Conservation (phyloP, 805 yeast genomes). For the Yarrowia osloensis region DNA sequence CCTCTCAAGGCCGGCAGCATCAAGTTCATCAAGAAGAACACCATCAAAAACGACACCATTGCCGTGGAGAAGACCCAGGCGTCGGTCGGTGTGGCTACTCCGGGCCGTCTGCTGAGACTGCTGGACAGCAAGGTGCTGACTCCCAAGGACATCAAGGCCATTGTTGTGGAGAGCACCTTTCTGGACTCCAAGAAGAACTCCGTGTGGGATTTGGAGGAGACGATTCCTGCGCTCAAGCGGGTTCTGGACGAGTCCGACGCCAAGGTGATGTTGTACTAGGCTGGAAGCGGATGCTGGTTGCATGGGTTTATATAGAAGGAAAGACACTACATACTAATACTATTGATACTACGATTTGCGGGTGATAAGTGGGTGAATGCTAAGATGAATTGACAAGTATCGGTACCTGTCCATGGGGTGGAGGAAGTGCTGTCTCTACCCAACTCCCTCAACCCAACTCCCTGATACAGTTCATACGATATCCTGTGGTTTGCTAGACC, state of each 20-base stretch:
- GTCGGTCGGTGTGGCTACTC: slow-evolving; percentile 61
- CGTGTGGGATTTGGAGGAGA: slow-evolving; percentile 54
- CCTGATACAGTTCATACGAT: no score
- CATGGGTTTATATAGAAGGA: not conserved
- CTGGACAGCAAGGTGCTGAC: slow-evolving; percentile 49
- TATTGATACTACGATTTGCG: not conserved
- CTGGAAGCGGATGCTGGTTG: no score
- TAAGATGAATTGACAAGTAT: no score
- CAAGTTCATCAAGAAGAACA: slow-evolving; percentile 75
- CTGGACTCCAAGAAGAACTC: slow-evolving; percentile 62
- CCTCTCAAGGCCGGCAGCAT: slow-evolving; percentile 55
- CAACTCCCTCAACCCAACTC: no score
- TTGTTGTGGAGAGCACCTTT: slow-evolving; percentile 62
- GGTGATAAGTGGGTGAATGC: no score
- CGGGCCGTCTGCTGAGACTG: slow-evolving; percentile 58
- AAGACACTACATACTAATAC: not conserved
- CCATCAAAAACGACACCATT: slow-evolving; percentile 61
- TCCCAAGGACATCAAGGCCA: slow-evolving; percentile 51
- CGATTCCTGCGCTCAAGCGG: slow-evolving; percentile 36
- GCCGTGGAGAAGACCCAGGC: slow-evolving; percentile 42
- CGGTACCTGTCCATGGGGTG: no score
- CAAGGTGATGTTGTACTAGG: slow-evolving; percentile 24
- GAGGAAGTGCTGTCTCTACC: no score
- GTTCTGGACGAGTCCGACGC: slow-evolving; percentile 32
- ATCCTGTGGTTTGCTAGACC: no score